Base-by-base conservation (phyloP, 805 yeast species). In the Candida railenensis region DNA sequence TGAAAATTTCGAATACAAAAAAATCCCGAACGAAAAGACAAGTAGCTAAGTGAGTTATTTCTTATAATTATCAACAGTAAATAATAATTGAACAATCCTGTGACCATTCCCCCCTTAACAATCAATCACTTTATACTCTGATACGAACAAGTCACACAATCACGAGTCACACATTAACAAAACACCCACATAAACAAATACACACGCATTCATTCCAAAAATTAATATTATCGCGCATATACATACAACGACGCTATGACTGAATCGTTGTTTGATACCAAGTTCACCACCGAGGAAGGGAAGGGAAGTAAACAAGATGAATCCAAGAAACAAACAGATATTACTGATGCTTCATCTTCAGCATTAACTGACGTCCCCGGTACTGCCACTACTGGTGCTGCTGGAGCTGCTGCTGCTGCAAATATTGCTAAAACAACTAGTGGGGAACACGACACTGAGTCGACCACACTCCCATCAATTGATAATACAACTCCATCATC, bases 181-280 rank as follows among this genome's bases (percentile, higher is more conserved):
- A 25, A 11, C 11, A 25, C 30, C 30, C 30, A 15, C 36, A 33
- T 15, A 33, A 12, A 33, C 36, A 12, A 12, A 33, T 4, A 33
- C 39, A 16, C 21, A 36, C 39, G 21, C 21, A 36, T 16, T 25
- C 30, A 25, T 11, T 25, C 30, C 5, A 25, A 25, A 25, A 25
- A 25, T 11, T 25, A 25, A 25, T 25, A 25, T 7, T 25, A 25
- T 25, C 30, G 30, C 30, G 30, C 30, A 25, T 25, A 7, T 25
- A 25, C 11, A 25, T 25, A 25, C 30, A 7, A 7, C 9, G 5
- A 25, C 37, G 14, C 37, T 11, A 63, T 63, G 68, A 63, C 67
- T 34, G 68, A 65, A 53, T 62, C 68, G 19, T 55, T 63, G 45
- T 66, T 67, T 44, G 71, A 67, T 47, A 66, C 68, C 28, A 63